Evolutionary conservation across 495 filamentous ascomycete genomes (phyloP).

Genomic region (Hypoxylon crocopeplum): DNA sequence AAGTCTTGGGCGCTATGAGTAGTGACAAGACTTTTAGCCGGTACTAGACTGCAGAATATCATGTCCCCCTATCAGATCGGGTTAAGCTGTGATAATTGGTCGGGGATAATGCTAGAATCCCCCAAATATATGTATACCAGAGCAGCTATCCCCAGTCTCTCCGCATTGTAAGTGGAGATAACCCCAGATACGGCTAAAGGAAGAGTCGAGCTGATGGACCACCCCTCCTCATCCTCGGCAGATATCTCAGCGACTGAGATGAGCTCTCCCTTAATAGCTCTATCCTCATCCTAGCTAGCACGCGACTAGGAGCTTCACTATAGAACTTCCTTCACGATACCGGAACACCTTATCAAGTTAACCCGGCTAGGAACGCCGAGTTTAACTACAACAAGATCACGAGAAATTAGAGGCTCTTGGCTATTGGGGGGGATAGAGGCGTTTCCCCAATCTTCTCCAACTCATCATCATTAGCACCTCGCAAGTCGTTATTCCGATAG

Average conservation of each 20-base stretch:
- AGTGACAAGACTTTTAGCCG: conserved; percentile 21
- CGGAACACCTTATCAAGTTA: neutral
- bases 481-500: conserved; percentile 29
- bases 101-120: neutral
- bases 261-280: neutral
- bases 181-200: conserved; percentile 32
- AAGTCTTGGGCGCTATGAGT: too few relatives aligned
- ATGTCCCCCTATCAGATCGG: neutral
- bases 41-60: neutral
- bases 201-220: neutral
- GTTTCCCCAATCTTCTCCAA: conserved; percentile 32
- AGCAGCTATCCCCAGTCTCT: conserved; percentile 21
- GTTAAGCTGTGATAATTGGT: neutral
- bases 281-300: neutral
- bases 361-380: neutral
- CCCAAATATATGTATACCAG: neutral
- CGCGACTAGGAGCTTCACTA: neutral
- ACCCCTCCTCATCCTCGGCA: conserved; percentile 23
- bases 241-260: conserved; percentile 7
- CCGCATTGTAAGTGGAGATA: conserved; percentile 22
- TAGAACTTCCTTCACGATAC: neutral
- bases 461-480: neutral
- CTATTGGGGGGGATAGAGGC: neutral
- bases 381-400: neutral
- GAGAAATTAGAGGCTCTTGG: conserved; percentile 1